Evolutionary conservation across 371 early-diverging fungal species (phyloP).

Genomic region (Coemansia sp.): DNA sequence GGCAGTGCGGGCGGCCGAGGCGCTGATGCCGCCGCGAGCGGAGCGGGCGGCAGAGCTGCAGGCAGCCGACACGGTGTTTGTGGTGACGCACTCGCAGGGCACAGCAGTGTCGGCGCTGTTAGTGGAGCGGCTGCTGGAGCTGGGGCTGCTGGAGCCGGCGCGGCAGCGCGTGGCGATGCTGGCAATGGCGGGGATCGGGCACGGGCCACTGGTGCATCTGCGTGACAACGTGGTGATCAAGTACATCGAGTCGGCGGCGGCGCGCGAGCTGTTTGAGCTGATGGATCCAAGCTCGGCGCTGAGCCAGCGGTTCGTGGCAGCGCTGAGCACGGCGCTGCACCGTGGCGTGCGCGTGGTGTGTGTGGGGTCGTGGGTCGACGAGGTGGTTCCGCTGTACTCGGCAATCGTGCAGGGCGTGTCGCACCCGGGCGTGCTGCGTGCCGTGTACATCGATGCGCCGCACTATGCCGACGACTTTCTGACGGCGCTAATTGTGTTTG

Average conservation of each 20-base stretch:
- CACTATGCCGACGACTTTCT: slow-evolving; percentile 82
- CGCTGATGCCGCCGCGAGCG: slow-evolving; percentile 36
- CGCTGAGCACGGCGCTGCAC: slow-evolving; percentile 65
- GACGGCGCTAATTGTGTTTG: slow-evolving; percentile 78
- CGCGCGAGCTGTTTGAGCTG: slow-evolving; percentile 90
- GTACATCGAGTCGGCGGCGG: slow-evolving; percentile 81
- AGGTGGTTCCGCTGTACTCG: slow-evolving; percentile 93
- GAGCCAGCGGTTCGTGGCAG: slow-evolving; percentile 63
- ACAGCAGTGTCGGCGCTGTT: slow-evolving; percentile 83
- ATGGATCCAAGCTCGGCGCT: slow-evolving; percentile 71
- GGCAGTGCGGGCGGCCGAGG: slow-evolving; percentile 25
- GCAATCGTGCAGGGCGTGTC: slow-evolving; percentile 78
- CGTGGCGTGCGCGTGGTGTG: slow-evolving; percentile 67
- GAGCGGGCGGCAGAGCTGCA: slow-evolving; percentile 25
- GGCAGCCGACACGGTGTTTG: slow-evolving; percentile 75
- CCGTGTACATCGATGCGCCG: slow-evolving; percentile 79
- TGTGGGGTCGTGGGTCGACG: slow-evolving; percentile 83
- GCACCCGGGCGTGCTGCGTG: slow-evolving; percentile 86
- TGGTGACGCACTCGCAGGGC: slow-evolving; percentile 90
- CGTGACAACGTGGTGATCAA: slow-evolving; percentile 77
- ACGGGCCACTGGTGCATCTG: slow-evolving; percentile 85
- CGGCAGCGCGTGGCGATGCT: slow-evolving; percentile 73
- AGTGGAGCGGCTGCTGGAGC: slow-evolving; percentile 64
- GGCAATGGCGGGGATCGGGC: slow-evolving; percentile 90
- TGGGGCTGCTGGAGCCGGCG: slow-evolving; percentile 60